phyloP scores from a whole-genome alignment of 1,284 basidiomycete genomes.

The Cryptococcus sp. region DNA sequence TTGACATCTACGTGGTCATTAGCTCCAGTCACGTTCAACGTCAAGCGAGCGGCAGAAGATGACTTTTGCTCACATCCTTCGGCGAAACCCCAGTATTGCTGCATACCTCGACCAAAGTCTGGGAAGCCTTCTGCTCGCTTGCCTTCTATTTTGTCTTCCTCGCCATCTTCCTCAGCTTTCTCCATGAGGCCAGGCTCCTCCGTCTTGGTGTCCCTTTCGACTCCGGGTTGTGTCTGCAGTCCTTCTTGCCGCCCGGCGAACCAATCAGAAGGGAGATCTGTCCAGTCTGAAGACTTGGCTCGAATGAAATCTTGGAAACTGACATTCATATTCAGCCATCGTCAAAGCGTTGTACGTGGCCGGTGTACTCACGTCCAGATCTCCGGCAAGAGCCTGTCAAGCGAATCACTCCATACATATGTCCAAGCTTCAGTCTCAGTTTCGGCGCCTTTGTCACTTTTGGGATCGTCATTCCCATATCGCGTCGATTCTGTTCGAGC shows the following conservation, averaged over 20 bases:
- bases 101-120: slow-evolving; percentile 63
- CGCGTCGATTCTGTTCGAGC: slow-evolving; percentile 10
- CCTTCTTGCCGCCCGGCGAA: slow-evolving; percentile 34
- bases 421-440: slow-evolving; percentile 57
- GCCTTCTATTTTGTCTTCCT: slow-evolving; percentile 26
- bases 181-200: neutral
- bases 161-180: slow-evolving; percentile 10
- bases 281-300: slow-evolving; percentile 43
- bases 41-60: neutral
- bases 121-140: slow-evolving; percentile 32
- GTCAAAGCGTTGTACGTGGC: neutral
- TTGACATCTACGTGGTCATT: slow-evolving; percentile 57
- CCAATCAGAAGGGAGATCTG: slow-evolving; percentile 31
- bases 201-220: neutral
- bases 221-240: slow-evolving; percentile 7
- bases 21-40: neutral
- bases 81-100: slow-evolving; percentile 63
- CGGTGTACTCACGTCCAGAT: slow-evolving; percentile 69
- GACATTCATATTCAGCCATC: neutral
- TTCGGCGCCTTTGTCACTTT: slow-evolving; percentile 16
- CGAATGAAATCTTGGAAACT: slow-evolving; percentile 42
- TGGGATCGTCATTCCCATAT: slow-evolving; percentile 13
- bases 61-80: slow-evolving; percentile 52
- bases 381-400: slow-evolving; percentile 58
- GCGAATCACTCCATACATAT: slow-evolving; percentile 66